Percentiles rank a stretch among this genome's conserved stretches.
Evolutionary conservation across 371 early-diverging fungal genomes (phyloP).

Genomic region (Haplosporangium sp.): DNA sequence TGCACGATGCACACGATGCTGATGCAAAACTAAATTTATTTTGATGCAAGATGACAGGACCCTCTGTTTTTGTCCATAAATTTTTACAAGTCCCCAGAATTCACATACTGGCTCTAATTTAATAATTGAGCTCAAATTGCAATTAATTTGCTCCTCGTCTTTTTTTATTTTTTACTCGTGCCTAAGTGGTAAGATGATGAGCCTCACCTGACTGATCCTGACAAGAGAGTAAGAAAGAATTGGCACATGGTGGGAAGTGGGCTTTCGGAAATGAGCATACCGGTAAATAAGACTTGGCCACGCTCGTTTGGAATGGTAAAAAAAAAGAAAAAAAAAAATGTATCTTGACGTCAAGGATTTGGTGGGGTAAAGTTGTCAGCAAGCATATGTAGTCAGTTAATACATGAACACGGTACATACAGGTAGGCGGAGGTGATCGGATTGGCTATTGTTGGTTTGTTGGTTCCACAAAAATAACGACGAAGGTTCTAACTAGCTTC

Average conservation of each 20-base stretch:
- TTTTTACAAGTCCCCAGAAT: not conserved
- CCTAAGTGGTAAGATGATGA: not conserved
- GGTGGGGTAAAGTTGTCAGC: too few species aligned
- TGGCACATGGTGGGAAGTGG: slow-evolving; percentile 1
- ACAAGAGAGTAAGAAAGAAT: not conserved
- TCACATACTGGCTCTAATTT: not conserved
- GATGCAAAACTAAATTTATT: not conserved
- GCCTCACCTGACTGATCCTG: not conserved
- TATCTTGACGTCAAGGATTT: not conserved
- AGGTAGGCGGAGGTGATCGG: not conserved
- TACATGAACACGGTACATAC: not conserved
- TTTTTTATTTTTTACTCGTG: not conserved
- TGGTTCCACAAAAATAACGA: not conserved
- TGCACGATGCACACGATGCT: too few species aligned
- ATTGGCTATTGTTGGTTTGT: too few species aligned
- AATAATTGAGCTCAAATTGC: slow-evolving; percentile 16
- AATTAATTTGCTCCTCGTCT: slow-evolving; percentile 7
- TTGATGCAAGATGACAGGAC: not conserved
- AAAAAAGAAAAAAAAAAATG: not conserved
- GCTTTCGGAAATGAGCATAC: slow-evolving; percentile 9
- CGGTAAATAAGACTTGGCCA: not conserved
- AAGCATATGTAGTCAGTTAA: too few species aligned
- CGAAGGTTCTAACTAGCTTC: too few species aligned
- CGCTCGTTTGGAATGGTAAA: not conserved
- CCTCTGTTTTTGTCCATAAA: not conserved